Conservation (phyloP, 805 yeast species). For the Metschnikowia amazonensis region DNA sequence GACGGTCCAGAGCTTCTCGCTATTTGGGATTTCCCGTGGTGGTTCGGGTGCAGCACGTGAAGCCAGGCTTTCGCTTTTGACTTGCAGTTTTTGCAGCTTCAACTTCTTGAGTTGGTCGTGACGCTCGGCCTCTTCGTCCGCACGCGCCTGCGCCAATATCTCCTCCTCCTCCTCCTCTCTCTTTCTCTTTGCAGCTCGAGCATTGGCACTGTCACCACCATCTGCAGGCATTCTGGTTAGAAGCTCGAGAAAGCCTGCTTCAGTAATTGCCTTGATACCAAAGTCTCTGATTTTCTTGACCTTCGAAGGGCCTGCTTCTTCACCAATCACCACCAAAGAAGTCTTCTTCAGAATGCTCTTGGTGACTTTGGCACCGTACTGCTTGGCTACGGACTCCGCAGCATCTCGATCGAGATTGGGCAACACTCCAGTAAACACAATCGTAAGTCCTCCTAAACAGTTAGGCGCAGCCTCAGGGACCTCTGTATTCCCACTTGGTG, state of each 20-base stretch:
- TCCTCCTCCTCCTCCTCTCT: constrained; percentile 62
- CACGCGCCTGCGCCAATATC: constrained; percentile 42
- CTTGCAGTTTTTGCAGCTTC: neutral
- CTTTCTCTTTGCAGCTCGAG: constrained; percentile 67
- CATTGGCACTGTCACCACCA: constrained; percentile 84
- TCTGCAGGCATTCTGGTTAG: constrained; percentile 79
- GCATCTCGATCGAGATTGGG: constrained; percentile 75
- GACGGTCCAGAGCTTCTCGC: constrained; percentile 84
- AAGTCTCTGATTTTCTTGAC: constrained; percentile 71
- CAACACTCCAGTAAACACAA: constrained; percentile 88
- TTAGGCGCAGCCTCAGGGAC: constrained; percentile 82
- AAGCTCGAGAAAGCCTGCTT: constrained; percentile 77
- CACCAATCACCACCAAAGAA: constrained; percentile 84
- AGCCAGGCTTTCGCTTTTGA: neutral
- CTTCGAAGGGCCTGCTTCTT: constrained; percentile 96
- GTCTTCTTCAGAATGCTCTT: constrained; percentile 83
- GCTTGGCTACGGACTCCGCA: constrained; percentile 72
- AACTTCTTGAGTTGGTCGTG: neutral
- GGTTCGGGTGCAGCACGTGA: constrained; percentile 14
- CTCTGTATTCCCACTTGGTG: constrained; percentile 38
- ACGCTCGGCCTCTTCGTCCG: constrained; percentile 46
- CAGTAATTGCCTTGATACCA: constrained; percentile 76
- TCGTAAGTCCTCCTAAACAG: constrained; percentile 82
- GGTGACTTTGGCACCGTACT: constrained; percentile 89
- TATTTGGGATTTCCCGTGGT: constrained; percentile 38